phyloP scores from a whole-genome alignment of 306 rosid species.

The Pueraria montana region DNA sequence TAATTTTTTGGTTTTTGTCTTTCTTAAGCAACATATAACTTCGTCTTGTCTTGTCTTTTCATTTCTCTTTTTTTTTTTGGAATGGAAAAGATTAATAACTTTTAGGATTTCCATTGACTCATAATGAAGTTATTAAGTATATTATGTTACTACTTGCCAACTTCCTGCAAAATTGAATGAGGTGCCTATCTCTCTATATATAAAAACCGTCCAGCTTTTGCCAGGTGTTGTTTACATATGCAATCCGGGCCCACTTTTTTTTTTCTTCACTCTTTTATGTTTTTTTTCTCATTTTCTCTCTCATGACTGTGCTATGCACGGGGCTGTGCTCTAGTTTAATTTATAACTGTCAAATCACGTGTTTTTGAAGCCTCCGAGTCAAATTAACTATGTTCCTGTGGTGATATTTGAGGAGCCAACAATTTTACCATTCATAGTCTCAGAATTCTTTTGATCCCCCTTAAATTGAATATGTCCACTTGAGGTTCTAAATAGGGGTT shows the following conservation, averaged over 20 bases:
- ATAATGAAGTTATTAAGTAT: not conserved
- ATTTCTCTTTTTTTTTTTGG: not conserved
- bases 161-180: constrained; percentile 6
- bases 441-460: not conserved
- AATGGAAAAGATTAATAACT: not conserved
- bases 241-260: too few species aligned
- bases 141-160: constrained; percentile 3
- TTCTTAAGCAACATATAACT: not conserved
- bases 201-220: too few species aligned
- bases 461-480: not conserved
- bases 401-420: too few species aligned
- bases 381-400: not conserved
- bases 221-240: too few species aligned
- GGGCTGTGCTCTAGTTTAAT: too few species aligned
- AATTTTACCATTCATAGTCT: not conserved
- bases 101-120: not conserved
- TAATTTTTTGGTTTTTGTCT: not conserved
- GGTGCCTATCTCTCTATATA: too few species aligned
- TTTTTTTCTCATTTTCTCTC: too few species aligned
- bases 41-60: not conserved
- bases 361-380: not conserved
- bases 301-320: too few species aligned
- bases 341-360: not conserved
- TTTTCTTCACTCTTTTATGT: too few species aligned
- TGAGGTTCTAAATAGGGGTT: not conserved